A percentile compares a stretch with the other conserved stretches of the same genome.
phyloP scores from a whole-genome alignment of 257 asterid genomes.

The Ocimum tenuiflorum region DNA sequence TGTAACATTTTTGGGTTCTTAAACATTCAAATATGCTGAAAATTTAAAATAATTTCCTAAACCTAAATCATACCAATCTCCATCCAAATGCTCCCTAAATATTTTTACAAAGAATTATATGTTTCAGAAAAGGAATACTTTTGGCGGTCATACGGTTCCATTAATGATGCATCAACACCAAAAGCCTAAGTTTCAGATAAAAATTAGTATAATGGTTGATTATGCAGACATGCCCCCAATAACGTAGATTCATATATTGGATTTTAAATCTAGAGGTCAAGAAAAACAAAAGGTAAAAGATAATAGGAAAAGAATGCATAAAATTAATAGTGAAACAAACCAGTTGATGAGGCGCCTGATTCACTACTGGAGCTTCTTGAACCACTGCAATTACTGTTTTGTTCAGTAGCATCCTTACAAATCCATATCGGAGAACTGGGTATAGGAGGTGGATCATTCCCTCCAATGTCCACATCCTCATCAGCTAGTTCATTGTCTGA shows the following conservation, averaged over 20 bases:
- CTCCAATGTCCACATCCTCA: conserved; percentile 77
- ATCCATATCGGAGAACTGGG: conserved; percentile 55
- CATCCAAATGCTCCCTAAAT: not conserved
- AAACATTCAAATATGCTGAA: too few species aligned
- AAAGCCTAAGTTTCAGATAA: not conserved
- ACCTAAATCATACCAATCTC: not conserved
- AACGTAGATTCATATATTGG: not conserved
- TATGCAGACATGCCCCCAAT: too few species aligned
- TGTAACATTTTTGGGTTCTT: not conserved
- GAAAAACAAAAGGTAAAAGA: not conserved
- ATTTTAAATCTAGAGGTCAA: not conserved
- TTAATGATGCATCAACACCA: too few species aligned
- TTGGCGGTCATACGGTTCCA: too few species aligned
- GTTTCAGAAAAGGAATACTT: too few species aligned
- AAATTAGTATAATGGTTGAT: not conserved
- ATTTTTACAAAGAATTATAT: too few species aligned
- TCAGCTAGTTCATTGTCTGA: conserved; percentile 54
- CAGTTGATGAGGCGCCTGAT: conserved; percentile 65
- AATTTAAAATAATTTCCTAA: not conserved
- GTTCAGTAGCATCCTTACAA: conserved; percentile 40
- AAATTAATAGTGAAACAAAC: conserved; percentile 41
- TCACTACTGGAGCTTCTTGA: conserved; percentile 70
- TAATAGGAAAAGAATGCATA: not conserved
- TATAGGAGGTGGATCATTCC: conserved; percentile 59
- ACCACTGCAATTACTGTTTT: conserved; percentile 51